phyloP scores from a whole-genome alignment of 1,284 basidiomycete species.

The Puccinia coronata region DNA sequence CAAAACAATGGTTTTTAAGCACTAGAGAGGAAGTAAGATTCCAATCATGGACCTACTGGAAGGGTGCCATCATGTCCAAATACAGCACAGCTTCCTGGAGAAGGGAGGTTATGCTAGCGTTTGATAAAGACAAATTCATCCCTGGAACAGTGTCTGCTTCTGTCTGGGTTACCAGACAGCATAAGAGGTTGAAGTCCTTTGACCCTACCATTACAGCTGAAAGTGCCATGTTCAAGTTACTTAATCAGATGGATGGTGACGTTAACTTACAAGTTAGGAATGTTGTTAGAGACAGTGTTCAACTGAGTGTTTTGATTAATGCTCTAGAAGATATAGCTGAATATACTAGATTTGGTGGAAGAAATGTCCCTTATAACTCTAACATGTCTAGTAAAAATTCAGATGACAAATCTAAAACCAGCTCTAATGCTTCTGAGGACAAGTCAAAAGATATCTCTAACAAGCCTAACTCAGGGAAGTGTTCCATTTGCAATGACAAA shows the following conservation, averaged over 20 bases:
- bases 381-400: not conserved
- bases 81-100: not conserved
- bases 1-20: not conserved
- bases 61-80: not conserved
- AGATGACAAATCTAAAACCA: too few relatives aligned
- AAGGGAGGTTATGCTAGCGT: not conserved
- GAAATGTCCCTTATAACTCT: not conserved
- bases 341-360: not conserved
- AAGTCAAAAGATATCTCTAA: not conserved
- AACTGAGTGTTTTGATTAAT: not conserved
- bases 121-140: not conserved
- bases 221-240: not conserved
- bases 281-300: not conserved
- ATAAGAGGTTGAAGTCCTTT: not conserved
- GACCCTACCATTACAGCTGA: not conserved
- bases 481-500: not conserved
- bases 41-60: not conserved
- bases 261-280: not conserved
- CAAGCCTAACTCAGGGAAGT: not conserved
- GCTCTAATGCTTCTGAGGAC: not conserved
- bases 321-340: not conserved
- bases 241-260: not conserved
- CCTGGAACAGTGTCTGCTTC: not conserved
- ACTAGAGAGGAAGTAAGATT: not conserved
- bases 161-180: constrained; percentile 1